Conservation (phyloP, 352 stramenopile genomes). For the Globisporangium orthogonon region DNA sequence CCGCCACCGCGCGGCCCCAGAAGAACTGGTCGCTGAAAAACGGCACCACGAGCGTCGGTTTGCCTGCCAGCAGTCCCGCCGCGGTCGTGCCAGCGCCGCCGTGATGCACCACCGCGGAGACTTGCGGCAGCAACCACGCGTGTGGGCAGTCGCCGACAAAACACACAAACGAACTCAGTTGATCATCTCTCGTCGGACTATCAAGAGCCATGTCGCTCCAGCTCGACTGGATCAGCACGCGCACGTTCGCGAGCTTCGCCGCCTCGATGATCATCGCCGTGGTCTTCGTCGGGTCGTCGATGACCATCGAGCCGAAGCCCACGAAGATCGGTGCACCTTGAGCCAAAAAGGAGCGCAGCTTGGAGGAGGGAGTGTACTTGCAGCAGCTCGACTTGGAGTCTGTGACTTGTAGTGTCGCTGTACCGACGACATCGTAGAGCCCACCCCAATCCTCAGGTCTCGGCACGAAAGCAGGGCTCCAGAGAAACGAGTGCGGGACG, state of each 20-base stretch:
- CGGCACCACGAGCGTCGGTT: slow-evolving; percentile 92
- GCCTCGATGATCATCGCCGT: slow-evolving; percentile 86
- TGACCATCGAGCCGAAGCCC: slow-evolving; percentile 92
- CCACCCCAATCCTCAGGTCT: slow-evolving; percentile 61
- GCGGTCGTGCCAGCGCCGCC: slow-evolving; percentile 88
- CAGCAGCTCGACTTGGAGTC: slow-evolving; percentile 2
- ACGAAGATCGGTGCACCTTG: slow-evolving; percentile 87
- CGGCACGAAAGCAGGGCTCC: slow-evolving; percentile 45
- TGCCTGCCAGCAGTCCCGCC: slow-evolving; percentile 83
- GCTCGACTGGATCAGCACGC: slow-evolving; percentile 88
- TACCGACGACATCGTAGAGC: slow-evolving; percentile 9
- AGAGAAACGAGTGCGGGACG: slow-evolving; percentile 72
- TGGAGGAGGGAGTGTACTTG: slow-evolving; percentile 40
- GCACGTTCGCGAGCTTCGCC: slow-evolving; percentile 42
- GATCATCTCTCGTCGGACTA: background rate
- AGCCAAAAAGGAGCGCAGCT: slow-evolving; percentile 65
- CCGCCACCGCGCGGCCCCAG: slow-evolving; percentile 87
- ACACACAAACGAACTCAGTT: slow-evolving; percentile 22
- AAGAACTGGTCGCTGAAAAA: slow-evolving; percentile 96
- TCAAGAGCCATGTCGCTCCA: slow-evolving; percentile 71
- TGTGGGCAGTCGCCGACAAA: slow-evolving; percentile 74
- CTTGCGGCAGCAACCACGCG: slow-evolving; percentile 89
- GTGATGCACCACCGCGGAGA: slow-evolving; percentile 82
- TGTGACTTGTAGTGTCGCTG: slow-evolving; percentile 7
- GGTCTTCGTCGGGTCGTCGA: slow-evolving; percentile 63